phyloP scores from a whole-genome alignment of 2,329 filamentous ascomycete species.

The Exophiala sp. region DNA sequence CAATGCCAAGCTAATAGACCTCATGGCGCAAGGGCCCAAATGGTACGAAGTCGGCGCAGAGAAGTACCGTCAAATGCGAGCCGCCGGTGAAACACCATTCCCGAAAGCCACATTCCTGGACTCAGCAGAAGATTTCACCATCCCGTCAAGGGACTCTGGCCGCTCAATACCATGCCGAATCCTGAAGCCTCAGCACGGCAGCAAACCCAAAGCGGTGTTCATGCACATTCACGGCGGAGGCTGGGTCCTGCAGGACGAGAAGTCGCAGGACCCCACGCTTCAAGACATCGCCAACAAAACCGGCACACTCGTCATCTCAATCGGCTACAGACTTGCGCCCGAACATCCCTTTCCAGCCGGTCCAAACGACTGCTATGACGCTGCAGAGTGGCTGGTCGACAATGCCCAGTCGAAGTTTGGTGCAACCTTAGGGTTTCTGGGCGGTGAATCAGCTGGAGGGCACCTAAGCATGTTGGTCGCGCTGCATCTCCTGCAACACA shows the following conservation, averaged over 20 bases:
- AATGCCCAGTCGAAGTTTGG: conserved; percentile 44
- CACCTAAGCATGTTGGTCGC: conserved; percentile 48
- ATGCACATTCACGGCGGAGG: conserved; percentile 57
- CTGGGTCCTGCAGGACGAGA: conserved; percentile 35
- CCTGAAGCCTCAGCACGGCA: conserved; percentile 47
- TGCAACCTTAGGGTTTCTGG: conserved; percentile 42
- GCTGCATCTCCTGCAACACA: conserved; percentile 45
- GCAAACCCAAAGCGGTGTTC: conserved; percentile 43
- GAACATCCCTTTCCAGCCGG: conserved; percentile 56
- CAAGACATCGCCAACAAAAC: conserved; percentile 50
- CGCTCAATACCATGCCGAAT: conserved; percentile 53
- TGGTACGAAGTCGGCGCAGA: conserved; percentile 55
- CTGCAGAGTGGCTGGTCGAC: conserved; percentile 52
- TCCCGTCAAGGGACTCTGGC: conserved; percentile 52
- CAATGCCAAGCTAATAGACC: conserved; percentile 25
- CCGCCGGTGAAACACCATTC: conserved; percentile 52
- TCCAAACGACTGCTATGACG: conserved; percentile 57
- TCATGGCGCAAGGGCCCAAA: conserved; percentile 43
- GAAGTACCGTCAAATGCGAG: conserved; percentile 53
- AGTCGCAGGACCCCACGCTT: conserved; percentile 47
- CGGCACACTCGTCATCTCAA: conserved; percentile 50
- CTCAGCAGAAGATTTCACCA: conserved; percentile 43
- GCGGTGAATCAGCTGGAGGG: conserved; percentile 51
- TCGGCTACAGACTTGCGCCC: conserved; percentile 60
- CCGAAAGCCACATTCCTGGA: conserved; percentile 47